Evolutionary conservation across 2,329 filamentous ascomycete species (phyloP).

Genomic region (Rhexocercosporidium sp.): DNA sequence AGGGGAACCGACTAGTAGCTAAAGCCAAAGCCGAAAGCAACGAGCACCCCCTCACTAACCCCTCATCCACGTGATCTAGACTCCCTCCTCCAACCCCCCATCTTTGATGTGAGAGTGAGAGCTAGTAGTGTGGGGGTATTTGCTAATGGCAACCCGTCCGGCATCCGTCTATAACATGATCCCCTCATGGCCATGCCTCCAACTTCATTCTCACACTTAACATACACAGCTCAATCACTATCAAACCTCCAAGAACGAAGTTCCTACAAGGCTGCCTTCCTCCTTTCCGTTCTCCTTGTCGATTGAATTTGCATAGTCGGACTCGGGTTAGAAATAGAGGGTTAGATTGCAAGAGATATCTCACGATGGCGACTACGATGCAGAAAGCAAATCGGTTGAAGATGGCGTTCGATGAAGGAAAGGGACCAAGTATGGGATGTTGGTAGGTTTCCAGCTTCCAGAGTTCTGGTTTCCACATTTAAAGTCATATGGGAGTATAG

Average conservation of each 20-base stretch:
- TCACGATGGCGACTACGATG: constrained; percentile 37
- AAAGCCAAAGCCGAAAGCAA: background rate
- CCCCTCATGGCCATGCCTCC: background rate
- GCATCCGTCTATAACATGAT: too few species aligned
- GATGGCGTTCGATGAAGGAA: constrained; percentile 54
- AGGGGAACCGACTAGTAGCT: too few species aligned
- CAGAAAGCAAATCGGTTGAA: constrained; percentile 53
- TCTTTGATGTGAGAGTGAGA: constrained; percentile 4
- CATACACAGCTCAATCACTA: background rate
- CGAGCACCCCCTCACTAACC: background rate
- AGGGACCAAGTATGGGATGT: constrained; percentile 55
- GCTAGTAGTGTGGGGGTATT: background rate
- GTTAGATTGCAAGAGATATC: background rate
- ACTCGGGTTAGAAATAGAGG: background rate
- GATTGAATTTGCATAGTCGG: background rate
- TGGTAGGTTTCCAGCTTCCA: constrained; percentile 43
- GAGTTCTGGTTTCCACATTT: background rate
- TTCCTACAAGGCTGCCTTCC: too few species aligned
- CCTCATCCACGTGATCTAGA: background rate
- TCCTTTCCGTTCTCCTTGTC: background rate
- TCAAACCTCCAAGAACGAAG: background rate
- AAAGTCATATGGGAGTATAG: background rate
- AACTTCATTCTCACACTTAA: background rate
- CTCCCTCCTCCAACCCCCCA: constrained; percentile 1
- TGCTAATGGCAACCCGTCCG: too few species aligned